These are phyloP conservation scores for Venturia effusa DNA, from an alignment of 2,329 filamentous ascomycete genomes.

Conservation along the genomic window DNA sequence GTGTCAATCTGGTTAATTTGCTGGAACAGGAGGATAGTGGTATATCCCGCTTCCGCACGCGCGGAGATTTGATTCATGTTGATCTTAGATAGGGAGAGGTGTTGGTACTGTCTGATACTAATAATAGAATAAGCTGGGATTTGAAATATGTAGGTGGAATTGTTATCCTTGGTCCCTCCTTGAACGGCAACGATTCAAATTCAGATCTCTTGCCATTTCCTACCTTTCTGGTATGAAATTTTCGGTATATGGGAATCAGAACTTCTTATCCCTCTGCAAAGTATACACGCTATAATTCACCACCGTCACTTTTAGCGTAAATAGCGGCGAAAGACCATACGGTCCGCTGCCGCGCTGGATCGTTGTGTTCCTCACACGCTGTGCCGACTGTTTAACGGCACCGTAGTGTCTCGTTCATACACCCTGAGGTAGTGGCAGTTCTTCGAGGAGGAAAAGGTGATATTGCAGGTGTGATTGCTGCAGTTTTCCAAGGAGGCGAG, in stretches of 20 bases:
- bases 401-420: slow-evolving; percentile 11
- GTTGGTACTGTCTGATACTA: no score
- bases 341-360: slow-evolving; percentile 10
- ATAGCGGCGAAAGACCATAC: not conserved
- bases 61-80: slow-evolving; percentile 10
- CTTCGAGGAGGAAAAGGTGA: slow-evolving; percentile 6
- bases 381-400: slow-evolving; percentile 8
- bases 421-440: slow-evolving; percentile 7
- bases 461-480: not conserved
- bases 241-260: slow-evolving; percentile 36
- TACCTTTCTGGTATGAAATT: slow-evolving; percentile 28
- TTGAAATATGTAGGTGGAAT: slow-evolving; percentile 12
- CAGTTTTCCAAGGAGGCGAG: slow-evolving; percentile 5
- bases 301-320: slow-evolving; percentile 44
- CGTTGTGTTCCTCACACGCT: slow-evolving; percentile 5
- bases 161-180: slow-evolving; percentile 23
- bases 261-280: slow-evolving; percentile 58
- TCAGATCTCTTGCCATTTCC: slow-evolving; percentile 23
- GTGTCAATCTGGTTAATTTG: not conserved
- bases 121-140: no score
- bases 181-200: slow-evolving; percentile 29
- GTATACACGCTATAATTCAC: slow-evolving; percentile 57
- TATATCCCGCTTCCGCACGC: slow-evolving; percentile 11
- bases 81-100: slow-evolving; percentile 6
- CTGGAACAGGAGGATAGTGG: slow-evolving; percentile 4